Percentiles rank a stretch among this genome's conserved stretches.
Evolutionary conservation across 495 filamentous ascomycete species (phyloP).

Genomic region (Lindgomyces ingoldianus): DNA sequence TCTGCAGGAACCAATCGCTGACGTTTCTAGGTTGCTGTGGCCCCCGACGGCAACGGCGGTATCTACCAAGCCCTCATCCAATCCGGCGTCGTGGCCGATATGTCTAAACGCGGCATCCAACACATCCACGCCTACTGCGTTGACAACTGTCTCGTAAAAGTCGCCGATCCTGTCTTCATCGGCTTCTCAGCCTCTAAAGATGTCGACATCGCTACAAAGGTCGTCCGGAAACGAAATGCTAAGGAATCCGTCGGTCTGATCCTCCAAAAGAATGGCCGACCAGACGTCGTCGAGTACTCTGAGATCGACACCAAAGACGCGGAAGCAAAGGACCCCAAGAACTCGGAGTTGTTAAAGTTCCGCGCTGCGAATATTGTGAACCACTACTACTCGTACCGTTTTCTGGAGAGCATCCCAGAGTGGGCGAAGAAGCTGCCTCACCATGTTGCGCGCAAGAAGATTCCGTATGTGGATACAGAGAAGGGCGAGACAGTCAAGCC

Average conservation of each 20-base stretch:
- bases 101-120: slow-evolving; percentile 84
- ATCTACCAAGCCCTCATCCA: slow-evolving; percentile 90
- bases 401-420: slow-evolving; percentile 84
- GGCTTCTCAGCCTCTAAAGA: slow-evolving; percentile 86
- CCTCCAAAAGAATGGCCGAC: slow-evolving; percentile 89
- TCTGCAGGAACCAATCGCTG: neutral
- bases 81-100: slow-evolving; percentile 80
- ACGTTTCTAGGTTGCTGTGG: slow-evolving; percentile 70
- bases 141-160: slow-evolving; percentile 98
- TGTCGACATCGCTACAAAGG: slow-evolving; percentile 97
- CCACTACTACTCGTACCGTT: slow-evolving; percentile 97
- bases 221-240: slow-evolving; percentile 95
- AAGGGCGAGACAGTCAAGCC: slow-evolving; percentile 82
- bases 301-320: slow-evolving; percentile 88
- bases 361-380: slow-evolving; percentile 99
- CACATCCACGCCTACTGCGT: slow-evolving; percentile 98
- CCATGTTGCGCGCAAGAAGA: slow-evolving; percentile 98
- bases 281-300: slow-evolving; percentile 98
- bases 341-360: slow-evolving; percentile 85
- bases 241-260: slow-evolving; percentile 97
- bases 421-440: slow-evolving; percentile 87
- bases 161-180: slow-evolving; percentile 93
- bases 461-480: slow-evolving; percentile 76
- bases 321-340: slow-evolving; percentile 83
- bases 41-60: slow-evolving; percentile 97